Conservation (phyloP, 1,284 basidiomycete species). For the Singerocomus rubriflavus region DNA sequence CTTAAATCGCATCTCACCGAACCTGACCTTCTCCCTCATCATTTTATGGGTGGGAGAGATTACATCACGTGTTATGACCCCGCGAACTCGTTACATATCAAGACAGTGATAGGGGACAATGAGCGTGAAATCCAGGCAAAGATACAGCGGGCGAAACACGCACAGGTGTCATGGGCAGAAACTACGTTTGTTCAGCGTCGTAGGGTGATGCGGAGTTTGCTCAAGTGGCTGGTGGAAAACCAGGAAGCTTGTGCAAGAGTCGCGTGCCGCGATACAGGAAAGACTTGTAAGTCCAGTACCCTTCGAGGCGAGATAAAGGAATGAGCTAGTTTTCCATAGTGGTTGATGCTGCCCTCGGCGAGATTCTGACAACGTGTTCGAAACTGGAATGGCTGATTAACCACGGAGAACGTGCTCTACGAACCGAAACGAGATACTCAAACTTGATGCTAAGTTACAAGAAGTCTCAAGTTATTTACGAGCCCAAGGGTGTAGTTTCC, state of each 20-base stretch:
- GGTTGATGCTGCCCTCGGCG: slow-evolving; percentile 86
- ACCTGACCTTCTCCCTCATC: slow-evolving; percentile 50
- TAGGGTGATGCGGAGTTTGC: slow-evolving; percentile 78
- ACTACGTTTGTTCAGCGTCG: slow-evolving; percentile 78
- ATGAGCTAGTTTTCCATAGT: slow-evolving; percentile 43
- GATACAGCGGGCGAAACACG: slow-evolving; percentile 61
- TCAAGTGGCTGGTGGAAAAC: slow-evolving; percentile 89
- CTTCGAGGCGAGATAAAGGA: background rate
- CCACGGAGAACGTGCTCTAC: slow-evolving; percentile 73
- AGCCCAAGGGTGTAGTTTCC: slow-evolving; percentile 91
- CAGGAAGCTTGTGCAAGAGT: slow-evolving; percentile 83
- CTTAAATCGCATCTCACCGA: slow-evolving; percentile 62
- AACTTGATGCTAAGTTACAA: slow-evolving; percentile 88
- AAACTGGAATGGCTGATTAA: slow-evolving; percentile 87
- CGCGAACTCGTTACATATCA: slow-evolving; percentile 78
- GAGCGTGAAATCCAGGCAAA: slow-evolving; percentile 66
- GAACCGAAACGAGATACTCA: slow-evolving; percentile 66
- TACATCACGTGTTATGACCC: slow-evolving; percentile 93
- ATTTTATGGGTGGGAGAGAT: slow-evolving; percentile 46
- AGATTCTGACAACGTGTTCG: slow-evolving; percentile 84
- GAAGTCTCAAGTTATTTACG: slow-evolving; percentile 77
- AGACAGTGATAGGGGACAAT: slow-evolving; percentile 66
- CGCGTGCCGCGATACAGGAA: slow-evolving; percentile 94
- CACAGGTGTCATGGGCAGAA: slow-evolving; percentile 69
- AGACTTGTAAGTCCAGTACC: slow-evolving; percentile 69